These are phyloP conservation scores for Globisporangium canariense DNA, from an alignment of 352 stramenopile species.

Conservation along the genomic window DNA sequence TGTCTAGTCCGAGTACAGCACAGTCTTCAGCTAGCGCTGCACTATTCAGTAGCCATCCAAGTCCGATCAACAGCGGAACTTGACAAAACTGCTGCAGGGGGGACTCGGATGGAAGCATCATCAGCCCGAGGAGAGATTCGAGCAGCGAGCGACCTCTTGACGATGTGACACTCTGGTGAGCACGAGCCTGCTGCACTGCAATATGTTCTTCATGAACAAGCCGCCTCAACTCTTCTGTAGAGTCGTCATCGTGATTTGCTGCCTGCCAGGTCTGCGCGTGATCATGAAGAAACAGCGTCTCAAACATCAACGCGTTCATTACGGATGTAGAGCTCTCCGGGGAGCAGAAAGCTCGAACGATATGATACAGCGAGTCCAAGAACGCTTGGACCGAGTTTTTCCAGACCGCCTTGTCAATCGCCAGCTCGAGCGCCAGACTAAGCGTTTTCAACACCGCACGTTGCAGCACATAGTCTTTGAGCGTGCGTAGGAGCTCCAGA, in stretches of 20 bases:
- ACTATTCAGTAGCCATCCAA: constrained; percentile 15
- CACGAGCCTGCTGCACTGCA: not conserved
- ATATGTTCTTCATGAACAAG: constrained; percentile 15
- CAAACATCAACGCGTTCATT: constrained; percentile 14
- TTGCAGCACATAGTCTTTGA: not conserved
- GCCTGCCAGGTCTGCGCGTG: not conserved
- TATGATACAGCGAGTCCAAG: constrained; percentile 11
- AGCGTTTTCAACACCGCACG: constrained; percentile 2
- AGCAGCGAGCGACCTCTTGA: constrained; percentile 11
- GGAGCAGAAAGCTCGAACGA: constrained; percentile 10
- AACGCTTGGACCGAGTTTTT: constrained; percentile 15
- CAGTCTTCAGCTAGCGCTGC: constrained; percentile 9
- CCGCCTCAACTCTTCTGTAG: not conserved
- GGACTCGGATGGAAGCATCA: constrained; percentile 7
- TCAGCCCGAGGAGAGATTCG: constrained; percentile 6
- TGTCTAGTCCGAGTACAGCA: constrained; percentile 1
- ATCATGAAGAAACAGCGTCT: constrained; percentile 11
- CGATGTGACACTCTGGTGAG: not conserved
- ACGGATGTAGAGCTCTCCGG: not conserved
- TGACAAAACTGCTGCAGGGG: constrained; percentile 8
- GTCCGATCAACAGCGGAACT: constrained; percentile 4
- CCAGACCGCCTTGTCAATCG: constrained; percentile 16
- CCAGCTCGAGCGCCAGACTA: constrained; percentile 12
- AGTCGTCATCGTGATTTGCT: not conserved
- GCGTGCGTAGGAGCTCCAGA: not conserved